These are phyloP conservation scores for Stramenopiles sp. DNA, from an alignment of 352 stramenopile species.

Conservation along the genomic window DNA sequence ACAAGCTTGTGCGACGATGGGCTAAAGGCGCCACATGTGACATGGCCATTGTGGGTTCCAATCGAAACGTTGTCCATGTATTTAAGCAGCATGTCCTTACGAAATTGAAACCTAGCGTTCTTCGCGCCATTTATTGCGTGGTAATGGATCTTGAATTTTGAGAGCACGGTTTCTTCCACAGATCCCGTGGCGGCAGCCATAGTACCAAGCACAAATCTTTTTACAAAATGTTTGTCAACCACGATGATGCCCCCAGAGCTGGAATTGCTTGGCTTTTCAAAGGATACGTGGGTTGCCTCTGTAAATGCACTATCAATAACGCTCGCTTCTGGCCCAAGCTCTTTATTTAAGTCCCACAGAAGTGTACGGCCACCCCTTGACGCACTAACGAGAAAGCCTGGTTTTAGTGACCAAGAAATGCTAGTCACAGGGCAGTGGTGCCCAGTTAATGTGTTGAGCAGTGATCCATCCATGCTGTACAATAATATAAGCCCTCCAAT, in stretches of 20 bases:
- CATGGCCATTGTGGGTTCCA: background rate
- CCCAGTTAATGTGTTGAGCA: background rate
- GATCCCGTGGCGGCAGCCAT: too few relatives aligned
- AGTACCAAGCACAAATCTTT: too few relatives aligned
- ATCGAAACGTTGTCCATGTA: background rate
- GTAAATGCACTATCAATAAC: background rate
- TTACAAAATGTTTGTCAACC: too few relatives aligned
- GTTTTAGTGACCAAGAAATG: background rate
- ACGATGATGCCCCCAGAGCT: too few relatives aligned
- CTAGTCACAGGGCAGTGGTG: background rate
- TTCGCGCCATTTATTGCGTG: too few relatives aligned
- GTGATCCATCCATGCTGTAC: background rate
- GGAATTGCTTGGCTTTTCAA: background rate
- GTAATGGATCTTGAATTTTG: too few relatives aligned
- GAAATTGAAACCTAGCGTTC: too few relatives aligned
- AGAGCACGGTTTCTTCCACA: too few relatives aligned
- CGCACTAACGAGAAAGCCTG: background rate
- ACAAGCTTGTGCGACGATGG: background rate
- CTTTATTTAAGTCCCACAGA: background rate
- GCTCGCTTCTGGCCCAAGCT: background rate
- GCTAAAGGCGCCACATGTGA: slow-evolving; percentile 7
- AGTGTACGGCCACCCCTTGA: background rate
- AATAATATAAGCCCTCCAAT: background rate
- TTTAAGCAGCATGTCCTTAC: too few relatives aligned
- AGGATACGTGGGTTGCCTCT: background rate